Conservation (phyloP, 2,329 filamentous ascomycete species). For the Sarocladium brachiariae region DNA sequence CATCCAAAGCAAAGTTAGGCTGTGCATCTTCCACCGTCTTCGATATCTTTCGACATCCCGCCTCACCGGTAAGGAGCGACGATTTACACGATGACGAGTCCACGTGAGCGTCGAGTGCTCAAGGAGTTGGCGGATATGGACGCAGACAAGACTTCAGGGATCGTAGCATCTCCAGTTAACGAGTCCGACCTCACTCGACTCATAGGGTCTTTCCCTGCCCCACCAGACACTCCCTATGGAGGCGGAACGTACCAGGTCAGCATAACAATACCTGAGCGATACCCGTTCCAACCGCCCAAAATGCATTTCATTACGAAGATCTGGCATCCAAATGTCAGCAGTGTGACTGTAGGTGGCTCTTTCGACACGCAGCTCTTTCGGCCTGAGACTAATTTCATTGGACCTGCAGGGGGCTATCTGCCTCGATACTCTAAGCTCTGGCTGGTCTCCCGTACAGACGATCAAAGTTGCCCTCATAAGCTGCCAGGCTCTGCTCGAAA, state of each 20-base stretch:
- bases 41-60: no score
- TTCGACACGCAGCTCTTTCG: no score
- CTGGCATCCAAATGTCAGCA: constrained; percentile 97
- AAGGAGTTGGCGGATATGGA: constrained; percentile 75
- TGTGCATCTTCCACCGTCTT: neutral
- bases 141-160: constrained; percentile 67
- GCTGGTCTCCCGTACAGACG: constrained; percentile 93
- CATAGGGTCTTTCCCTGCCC: constrained; percentile 74
- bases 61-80: neutral
- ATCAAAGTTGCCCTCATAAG: constrained; percentile 94
- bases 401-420: constrained; percentile 82
- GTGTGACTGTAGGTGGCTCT: constrained; percentile 65
- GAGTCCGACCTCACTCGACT: constrained; percentile 69
- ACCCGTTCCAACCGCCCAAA: constrained; percentile 84
- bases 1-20: no score
- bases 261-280: constrained; percentile 79
- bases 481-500: constrained; percentile 85
- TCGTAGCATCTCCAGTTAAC: constrained; percentile 59
- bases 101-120: constrained; percentile 53
- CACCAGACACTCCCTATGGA: constrained; percentile 89
- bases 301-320: constrained; percentile 93
- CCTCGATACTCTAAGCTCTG: constrained; percentile 80
- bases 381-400: no score
- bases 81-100: constrained; percentile 36
- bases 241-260: constrained; percentile 77